These are phyloP conservation scores for Tetradesmus lagerheimii DNA, from an alignment of 139 green algal genomes.

Conservation along the genomic window DNA sequence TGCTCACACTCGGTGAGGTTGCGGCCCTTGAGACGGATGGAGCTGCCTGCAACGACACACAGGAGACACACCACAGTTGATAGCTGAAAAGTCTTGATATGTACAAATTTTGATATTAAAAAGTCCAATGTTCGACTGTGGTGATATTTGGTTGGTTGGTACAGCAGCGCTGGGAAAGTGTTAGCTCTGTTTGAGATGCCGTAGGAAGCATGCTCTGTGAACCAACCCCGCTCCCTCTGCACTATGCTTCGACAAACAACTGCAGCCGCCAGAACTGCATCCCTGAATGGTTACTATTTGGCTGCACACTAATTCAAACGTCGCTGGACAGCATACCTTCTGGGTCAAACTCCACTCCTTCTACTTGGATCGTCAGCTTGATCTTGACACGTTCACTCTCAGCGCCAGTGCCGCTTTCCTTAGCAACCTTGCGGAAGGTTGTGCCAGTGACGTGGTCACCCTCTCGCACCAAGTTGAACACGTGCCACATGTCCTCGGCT, in stretches of 20 bases:
- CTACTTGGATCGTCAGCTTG: conserved; percentile 83
- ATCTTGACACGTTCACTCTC: conserved; percentile 87
- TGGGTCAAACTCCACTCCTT: conserved; percentile 89
- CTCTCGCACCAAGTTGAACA: conserved; percentile 87
- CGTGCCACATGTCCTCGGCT: conserved; percentile 96
- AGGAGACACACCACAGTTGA: too few relatives aligned
- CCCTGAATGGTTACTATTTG: too few relatives aligned
- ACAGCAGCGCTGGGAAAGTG: too few relatives aligned
- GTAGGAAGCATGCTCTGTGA: too few relatives aligned
- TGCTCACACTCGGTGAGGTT: conserved; percentile 92
- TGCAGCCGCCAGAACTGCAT: too few relatives aligned
- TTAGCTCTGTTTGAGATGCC: too few relatives aligned
- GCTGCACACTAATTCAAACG: too few relatives aligned
- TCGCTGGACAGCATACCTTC: conserved; percentile 68
- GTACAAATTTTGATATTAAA: too few relatives aligned
- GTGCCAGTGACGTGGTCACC: conserved; percentile 84
- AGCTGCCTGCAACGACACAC: conserved; percentile 19
- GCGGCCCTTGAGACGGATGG: conserved; percentile 73
- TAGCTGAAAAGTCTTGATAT: too few relatives aligned
- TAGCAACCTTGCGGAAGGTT: conserved; percentile 77
- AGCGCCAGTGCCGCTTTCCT: conserved; percentile 65
- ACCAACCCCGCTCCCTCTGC: too few relatives aligned
- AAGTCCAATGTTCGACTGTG: too few relatives aligned
- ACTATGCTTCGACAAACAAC: not conserved
- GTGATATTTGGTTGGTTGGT: too few relatives aligned